A percentile compares a stretch with the other conserved stretches of the same genome.
Conservation (phyloP, 805 yeast species). For the Hanseniaspora singularis region DNA sequence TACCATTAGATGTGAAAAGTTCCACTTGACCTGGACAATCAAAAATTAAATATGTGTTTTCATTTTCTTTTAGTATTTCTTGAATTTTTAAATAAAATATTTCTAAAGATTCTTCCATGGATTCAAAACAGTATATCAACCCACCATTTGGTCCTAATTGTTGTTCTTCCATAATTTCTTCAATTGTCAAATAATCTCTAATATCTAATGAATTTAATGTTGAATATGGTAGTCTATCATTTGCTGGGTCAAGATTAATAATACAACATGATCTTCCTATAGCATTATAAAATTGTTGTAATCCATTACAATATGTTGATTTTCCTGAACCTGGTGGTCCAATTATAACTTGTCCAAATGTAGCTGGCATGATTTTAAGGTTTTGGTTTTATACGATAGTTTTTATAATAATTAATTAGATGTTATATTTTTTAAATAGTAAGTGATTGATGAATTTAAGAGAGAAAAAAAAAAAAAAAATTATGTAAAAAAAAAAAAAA, state of each 20-base stretch:
- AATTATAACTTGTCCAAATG: constrained; percentile 78
- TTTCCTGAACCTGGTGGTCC: constrained; percentile 99
- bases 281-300: constrained; percentile 83
- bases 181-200: constrained; percentile 61
- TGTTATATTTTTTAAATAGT: too few species aligned
- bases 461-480: too few species aligned
- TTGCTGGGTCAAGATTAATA: constrained; percentile 86
- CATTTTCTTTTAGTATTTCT: constrained; percentile 40
- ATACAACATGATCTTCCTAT: constrained; percentile 84
- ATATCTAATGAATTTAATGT: constrained; percentile 55
- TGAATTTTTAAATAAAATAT: constrained; percentile 46
- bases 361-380: constrained; percentile 30
- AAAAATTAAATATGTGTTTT: constrained; percentile 56
- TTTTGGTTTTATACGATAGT: too few species aligned
- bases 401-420: too few species aligned
- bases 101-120: constrained; percentile 44
- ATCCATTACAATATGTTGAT: constrained; percentile 86
- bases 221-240: constrained; percentile 57
- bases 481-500: too few species aligned
- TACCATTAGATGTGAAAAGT: constrained; percentile 77
- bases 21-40: constrained; percentile 97
- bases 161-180: constrained; percentile 64
- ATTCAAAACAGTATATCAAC: constrained; percentile 74
- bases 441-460: too few species aligned
- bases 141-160: constrained; percentile 83